These are phyloP conservation scores for Nannizziopsis barbatae DNA, from an alignment of 2,329 filamentous ascomycete genomes.

Conservation along the genomic window DNA sequence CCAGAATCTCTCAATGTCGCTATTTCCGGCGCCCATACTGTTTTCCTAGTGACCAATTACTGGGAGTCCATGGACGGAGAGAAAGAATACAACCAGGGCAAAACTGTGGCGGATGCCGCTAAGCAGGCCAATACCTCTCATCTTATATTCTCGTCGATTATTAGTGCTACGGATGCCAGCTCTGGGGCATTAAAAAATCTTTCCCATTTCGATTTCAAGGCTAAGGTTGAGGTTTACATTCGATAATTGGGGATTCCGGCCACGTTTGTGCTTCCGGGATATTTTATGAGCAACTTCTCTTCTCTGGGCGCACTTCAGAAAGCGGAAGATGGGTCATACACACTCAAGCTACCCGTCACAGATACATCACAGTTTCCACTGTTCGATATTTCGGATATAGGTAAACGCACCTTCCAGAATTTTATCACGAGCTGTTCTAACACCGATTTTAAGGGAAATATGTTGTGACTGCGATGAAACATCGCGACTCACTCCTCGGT, in stretches of 20 bases:
- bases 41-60: conserved; percentile 41
- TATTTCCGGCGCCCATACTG: conserved; percentile 37
- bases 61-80: conserved; percentile 33
- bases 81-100: conserved; percentile 28
- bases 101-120: conserved; percentile 30
- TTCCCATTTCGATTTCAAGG: conserved; percentile 35
- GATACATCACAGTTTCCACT: conserved; percentile 31
- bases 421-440: background rate
- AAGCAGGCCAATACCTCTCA: conserved; percentile 29
- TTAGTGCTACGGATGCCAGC: conserved; percentile 24
- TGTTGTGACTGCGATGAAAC: conserved; percentile 25
- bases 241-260: conserved; percentile 25
- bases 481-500: conserved; percentile 36
- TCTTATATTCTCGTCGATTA: conserved; percentile 34
- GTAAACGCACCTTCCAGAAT: conserved; percentile 24
- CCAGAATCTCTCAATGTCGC: conserved; percentile 32
- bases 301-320: conserved; percentile 22
- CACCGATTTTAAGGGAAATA: conserved; percentile 16
- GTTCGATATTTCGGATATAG: conserved; percentile 38
- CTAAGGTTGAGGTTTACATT: conserved; percentile 32
- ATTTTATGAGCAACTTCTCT: conserved; percentile 36
- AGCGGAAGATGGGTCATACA: conserved; percentile 23
- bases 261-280: conserved; percentile 34
- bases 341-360: conserved; percentile 19
- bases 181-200: conserved; percentile 27